phyloP scores from a whole-genome alignment of 176 grass and related monocot species.

The Neostapfia colusana region DNA sequence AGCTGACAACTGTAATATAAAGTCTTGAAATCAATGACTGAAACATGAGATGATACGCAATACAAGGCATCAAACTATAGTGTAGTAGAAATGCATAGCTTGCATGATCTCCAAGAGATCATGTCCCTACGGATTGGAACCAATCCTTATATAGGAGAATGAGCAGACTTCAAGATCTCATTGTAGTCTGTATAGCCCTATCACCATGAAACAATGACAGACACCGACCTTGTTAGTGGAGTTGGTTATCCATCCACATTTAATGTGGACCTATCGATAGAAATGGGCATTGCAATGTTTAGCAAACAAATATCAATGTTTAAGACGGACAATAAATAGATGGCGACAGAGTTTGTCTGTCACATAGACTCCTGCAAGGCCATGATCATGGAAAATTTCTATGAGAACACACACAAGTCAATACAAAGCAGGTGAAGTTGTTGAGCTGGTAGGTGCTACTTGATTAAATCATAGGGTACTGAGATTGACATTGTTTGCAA shows the following conservation, averaged over 20 bases:
- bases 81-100: not conserved
- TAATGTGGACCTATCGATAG: conserved; percentile 32
- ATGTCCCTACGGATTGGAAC: conserved; percentile 14
- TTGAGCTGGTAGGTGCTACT: conserved; percentile 34
- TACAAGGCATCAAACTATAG: conserved; percentile 1
- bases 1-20: not conserved
- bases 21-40: not conserved
- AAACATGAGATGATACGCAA: conserved; percentile 4
- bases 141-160: conserved; percentile 37
- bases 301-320: not conserved
- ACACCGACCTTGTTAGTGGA: conserved; percentile 32
- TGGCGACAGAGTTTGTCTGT: conserved; percentile 1
- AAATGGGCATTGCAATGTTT: conserved; percentile 25
- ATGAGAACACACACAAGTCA: conserved; percentile 31
- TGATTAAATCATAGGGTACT: conserved; percentile 40
- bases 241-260: conserved; percentile 38
- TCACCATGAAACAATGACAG: conserved; percentile 31
- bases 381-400: conserved; percentile 20
- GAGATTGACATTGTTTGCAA: conserved; percentile 10
- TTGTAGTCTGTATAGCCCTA: conserved; percentile 18
- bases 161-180: conserved; percentile 20
- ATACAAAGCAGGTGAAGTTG: conserved; percentile 50
- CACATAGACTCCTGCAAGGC: conserved; percentile 19
- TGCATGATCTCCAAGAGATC: conserved; percentile 2
- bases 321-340: conserved; percentile 12